Conservation (phyloP, 805 yeast species). For the Metschnikowia santaceciliae region DNA sequence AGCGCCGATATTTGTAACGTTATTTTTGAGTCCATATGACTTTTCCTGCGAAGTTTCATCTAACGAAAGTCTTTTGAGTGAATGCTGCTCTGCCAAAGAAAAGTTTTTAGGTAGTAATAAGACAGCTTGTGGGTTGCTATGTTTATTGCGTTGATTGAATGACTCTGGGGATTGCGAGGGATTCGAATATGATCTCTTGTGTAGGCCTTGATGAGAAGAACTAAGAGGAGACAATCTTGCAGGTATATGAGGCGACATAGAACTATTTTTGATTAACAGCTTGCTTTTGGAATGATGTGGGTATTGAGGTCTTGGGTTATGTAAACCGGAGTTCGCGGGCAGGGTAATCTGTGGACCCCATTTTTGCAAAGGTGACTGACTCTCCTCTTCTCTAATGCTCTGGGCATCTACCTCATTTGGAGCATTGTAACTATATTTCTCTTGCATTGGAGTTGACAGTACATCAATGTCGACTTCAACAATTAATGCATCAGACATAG, state of each 20-base stretch:
- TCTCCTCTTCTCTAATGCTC: not conserved
- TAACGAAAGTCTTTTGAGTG: constrained; percentile 23
- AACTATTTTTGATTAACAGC: constrained; percentile 6
- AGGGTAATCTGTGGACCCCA: constrained; percentile 2
- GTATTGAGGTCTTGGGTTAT: constrained; percentile 36
- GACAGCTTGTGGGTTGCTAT: constrained; percentile 40
- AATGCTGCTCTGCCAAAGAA: constrained; percentile 25
- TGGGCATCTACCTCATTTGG: not conserved
- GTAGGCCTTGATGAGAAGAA: constrained; percentile 10
- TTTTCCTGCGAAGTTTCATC: constrained; percentile 6
- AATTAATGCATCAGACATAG: constrained; percentile 58
- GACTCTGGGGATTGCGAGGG: constrained; percentile 26
- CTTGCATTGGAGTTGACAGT: not conserved
- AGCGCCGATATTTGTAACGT: constrained; percentile 20
- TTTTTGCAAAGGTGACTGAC: constrained; percentile 2
- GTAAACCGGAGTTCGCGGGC: constrained; percentile 13
- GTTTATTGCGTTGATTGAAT: constrained; percentile 8
- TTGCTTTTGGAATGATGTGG: constrained; percentile 12
- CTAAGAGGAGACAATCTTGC: constrained; percentile 4
- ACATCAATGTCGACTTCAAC: constrained; percentile 34
- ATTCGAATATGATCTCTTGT: constrained; percentile 32
- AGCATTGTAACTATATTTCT: not conserved
- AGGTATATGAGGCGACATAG: constrained; percentile 10
- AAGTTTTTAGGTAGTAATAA: constrained; percentile 48
- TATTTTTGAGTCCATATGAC: constrained; percentile 6